These are phyloP conservation scores for Chrysoporthe cubensis DNA, from an alignment of 2,329 filamentous ascomycete genomes.

Conservation along the genomic window DNA sequence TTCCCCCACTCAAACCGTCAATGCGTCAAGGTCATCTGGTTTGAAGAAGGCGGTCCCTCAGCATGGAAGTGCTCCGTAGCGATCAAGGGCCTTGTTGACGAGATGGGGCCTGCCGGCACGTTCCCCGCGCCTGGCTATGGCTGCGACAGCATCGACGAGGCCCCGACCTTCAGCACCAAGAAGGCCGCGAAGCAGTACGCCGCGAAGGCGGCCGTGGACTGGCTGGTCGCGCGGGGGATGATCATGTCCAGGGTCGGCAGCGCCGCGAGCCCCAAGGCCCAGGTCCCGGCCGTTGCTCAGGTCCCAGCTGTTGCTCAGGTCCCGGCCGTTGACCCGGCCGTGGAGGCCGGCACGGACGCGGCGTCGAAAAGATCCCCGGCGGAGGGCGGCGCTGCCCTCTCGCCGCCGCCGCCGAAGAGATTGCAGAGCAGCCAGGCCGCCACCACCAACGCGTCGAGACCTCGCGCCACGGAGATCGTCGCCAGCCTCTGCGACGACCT, in stretches of 20 bases:
- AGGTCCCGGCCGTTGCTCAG: not conserved
- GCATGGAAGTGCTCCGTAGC: constrained; percentile 35
- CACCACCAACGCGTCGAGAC: not conserved
- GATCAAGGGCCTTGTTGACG: constrained; percentile 30
- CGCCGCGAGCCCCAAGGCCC: not conserved
- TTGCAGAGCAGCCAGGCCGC: constrained; percentile 17
- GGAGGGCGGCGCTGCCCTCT: not conserved
- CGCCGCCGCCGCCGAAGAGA: constrained; percentile 13
- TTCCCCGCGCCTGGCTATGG: constrained; percentile 23
- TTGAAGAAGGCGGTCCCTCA: constrained; percentile 30
- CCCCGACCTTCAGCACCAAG: constrained; percentile 49
- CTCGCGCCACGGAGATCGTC: constrained; percentile 35
- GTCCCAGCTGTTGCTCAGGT: not conserved
- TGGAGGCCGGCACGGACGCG: not conserved
- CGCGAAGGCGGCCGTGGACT: constrained; percentile 51
- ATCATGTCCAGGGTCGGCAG: constrained; percentile 32
- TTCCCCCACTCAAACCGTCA: not conserved
- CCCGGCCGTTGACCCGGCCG: not conserved
- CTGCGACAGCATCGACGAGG: constrained; percentile 23
- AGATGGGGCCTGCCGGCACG: constrained; percentile 35
- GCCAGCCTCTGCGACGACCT: constrained; percentile 40
- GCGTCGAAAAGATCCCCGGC: not conserved
- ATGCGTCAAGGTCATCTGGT: constrained; percentile 30
- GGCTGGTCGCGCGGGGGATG: constrained; percentile 39
- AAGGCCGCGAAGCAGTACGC: constrained; percentile 60